These are phyloP conservation scores for Candida stauntonica DNA, from an alignment of 805 yeast species.

Conservation along the genomic window DNA sequence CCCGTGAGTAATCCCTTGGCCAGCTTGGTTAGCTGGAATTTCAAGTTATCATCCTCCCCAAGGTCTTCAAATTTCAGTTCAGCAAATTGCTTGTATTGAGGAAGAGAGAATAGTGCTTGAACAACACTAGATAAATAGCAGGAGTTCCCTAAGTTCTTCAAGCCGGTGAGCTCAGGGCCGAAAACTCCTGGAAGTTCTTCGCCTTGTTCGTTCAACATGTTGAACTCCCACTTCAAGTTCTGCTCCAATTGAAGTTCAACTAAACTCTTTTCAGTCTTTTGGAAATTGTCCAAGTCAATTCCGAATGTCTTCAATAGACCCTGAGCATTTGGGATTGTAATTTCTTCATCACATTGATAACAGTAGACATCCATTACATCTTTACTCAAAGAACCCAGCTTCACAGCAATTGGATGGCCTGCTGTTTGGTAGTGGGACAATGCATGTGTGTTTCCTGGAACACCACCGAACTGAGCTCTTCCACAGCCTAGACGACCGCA, in stretches of 20 bases:
- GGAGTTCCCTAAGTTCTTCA: constrained; percentile 87
- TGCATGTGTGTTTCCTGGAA: constrained; percentile 93
- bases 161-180: constrained; percentile 79
- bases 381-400: constrained; percentile 80
- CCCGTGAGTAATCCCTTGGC: constrained; percentile 79
- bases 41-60: constrained; percentile 44
- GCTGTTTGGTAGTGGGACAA: constrained; percentile 57
- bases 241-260: constrained; percentile 91
- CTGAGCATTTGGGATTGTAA: constrained; percentile 59
- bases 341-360: constrained; percentile 85
- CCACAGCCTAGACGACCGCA: constrained; percentile 97
- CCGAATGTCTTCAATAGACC: constrained; percentile 53
- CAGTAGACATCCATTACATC: constrained; percentile 86
- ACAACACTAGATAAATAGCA: constrained; percentile 83
- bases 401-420: constrained; percentile 80
- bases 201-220: constrained; percentile 70
- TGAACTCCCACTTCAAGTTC: constrained; percentile 90
- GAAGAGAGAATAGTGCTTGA: constrained; percentile 56
- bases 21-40: constrained; percentile 73
- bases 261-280: constrained; percentile 82
- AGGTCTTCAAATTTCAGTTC: constrained; percentile 37
- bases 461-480: constrained; percentile 87
- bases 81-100: constrained; percentile 26
- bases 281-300: constrained; percentile 49
- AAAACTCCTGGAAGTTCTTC: constrained; percentile 56